Conservation (phyloP, 805 yeast genomes). For the Zygosaccharomyces gambellarensis region DNA sequence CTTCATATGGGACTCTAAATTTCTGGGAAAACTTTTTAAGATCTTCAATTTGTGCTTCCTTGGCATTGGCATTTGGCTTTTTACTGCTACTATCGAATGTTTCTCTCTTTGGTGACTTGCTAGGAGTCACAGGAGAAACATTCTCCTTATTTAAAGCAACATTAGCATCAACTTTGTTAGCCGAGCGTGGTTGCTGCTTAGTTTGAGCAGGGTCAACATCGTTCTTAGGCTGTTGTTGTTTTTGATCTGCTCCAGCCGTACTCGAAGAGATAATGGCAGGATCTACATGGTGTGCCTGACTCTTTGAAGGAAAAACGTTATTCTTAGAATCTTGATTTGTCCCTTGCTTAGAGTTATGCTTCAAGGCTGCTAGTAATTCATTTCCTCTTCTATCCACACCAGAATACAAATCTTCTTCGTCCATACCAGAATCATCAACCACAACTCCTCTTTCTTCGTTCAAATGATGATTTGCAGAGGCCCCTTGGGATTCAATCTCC, state of each 20-base stretch:
- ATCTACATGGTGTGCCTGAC: constrained; percentile 33
- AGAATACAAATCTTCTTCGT: constrained; percentile 94
- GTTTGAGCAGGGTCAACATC: constrained; percentile 4
- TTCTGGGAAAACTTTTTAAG: constrained; percentile 75
- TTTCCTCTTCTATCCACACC: constrained; percentile 67
- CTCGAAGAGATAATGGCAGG: constrained; percentile 35
- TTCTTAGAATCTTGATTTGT: constrained; percentile 30
- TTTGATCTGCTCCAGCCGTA: constrained; percentile 9
- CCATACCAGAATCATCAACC: constrained; percentile 79
- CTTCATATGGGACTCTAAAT: constrained; percentile 63
- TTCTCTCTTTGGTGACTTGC: background rate
- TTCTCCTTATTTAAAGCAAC: background rate
- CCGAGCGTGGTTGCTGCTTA: background rate
- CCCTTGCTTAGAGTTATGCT: constrained; percentile 27
- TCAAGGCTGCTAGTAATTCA: constrained; percentile 32
- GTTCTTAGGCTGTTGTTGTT: background rate
- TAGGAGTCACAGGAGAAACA: background rate
- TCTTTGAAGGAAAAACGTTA: constrained; percentile 33
- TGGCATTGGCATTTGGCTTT: constrained; percentile 18
- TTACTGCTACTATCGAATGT: background rate
- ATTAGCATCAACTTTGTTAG: background rate
- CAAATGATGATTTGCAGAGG: constrained; percentile 67
- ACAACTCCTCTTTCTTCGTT: constrained; percentile 86
- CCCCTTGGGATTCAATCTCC: constrained; percentile 69
- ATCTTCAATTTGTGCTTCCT: constrained; percentile 61